Base-by-base conservation (phyloP, 345 rosid genomes). In the Excoecaria agallocha region DNA sequence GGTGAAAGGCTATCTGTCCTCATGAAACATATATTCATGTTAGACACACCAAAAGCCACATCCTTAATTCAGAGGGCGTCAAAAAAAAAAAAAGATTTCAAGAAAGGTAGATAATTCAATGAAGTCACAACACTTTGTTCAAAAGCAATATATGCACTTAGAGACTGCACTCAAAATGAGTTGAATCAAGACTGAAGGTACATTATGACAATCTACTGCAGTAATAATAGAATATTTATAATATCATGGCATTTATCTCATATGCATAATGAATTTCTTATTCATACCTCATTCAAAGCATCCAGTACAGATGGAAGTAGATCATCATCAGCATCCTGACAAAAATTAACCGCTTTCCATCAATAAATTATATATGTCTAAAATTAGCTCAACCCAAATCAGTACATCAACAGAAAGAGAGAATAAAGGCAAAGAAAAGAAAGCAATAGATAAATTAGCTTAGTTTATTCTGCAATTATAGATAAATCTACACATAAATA, bases 1-100 rank as follows among this genome's bases (percentile, higher is more conserved):
- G 99, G 78, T 91, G 89, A 81, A 96, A 96, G 73, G 99, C 97
- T 60, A 96, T 96, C 98, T 95, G 91, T 71, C 75, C 56, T 71
- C 45, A 79, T 69, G 51, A 73, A 68, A 74, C 20, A 54, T 45
- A 39, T 13, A 57, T 8, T 45, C 22, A 41, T 10, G 43, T 8
- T 41, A 45, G 13, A 66, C 16, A 66, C 38, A 55, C 16, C 60
- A 67, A 61, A 68, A 15, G 30, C 38, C 37, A 43, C 22, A 68
- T 45, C 30, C 11, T 56, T 56, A 55, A 12, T 39, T 57, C 22
- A 41, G 43, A 39, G 0, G 19, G 5, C 72, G 17, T 56, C 20
- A 56, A 12, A 13, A 43, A 56, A 72, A 72, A n/a, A 20, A 66
- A 64, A 43, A 43, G 48, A 43, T 43, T 43, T 6, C 48, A 43